Conservation (phyloP, 306 rosid species). For the Trichosanthes truncata region DNA sequence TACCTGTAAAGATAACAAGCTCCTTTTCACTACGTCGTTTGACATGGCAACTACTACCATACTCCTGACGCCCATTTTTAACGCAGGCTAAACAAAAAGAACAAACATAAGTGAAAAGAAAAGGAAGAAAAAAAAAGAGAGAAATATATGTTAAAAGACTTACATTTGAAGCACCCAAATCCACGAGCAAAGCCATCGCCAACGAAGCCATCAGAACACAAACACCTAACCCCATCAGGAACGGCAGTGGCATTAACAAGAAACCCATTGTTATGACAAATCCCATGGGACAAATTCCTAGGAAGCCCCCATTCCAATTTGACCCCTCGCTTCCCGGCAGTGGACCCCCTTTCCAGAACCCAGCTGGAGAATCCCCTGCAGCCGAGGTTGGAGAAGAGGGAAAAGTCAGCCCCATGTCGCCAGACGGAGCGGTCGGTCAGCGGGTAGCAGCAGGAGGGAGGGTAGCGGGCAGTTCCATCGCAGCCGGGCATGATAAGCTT, state of each 20-base stretch:
- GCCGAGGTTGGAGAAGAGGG: conserved; percentile 62
- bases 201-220: conserved; percentile 56
- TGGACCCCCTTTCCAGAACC: conserved; percentile 52
- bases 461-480: conserved; percentile 37
- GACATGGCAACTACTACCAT: conserved; percentile 50
- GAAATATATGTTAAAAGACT: too few species aligned
- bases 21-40: conserved; percentile 42
- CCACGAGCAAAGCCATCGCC: conserved; percentile 86
- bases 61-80: conserved; percentile 47
- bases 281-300: conserved; percentile 31
- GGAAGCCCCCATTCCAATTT: conserved; percentile 90
- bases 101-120: background rate
- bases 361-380: conserved; percentile 95
- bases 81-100: conserved; percentile 49
- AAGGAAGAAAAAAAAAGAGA: too few species aligned
- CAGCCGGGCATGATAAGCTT: conserved; percentile 55
- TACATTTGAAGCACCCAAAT: conserved; percentile 64
- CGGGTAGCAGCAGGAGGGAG: conserved; percentile 87
- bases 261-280: conserved; percentile 50
- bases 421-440: conserved; percentile 72
- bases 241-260: conserved; percentile 51
- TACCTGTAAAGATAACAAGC: conserved; percentile 57
- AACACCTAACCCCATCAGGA: conserved; percentile 49
- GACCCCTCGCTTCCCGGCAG: conserved; percentile 64
- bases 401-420: conserved; percentile 55